Base-by-base conservation (phyloP, 192 early-diverging fungal genomes). In the Phlyctochytrium planicorne region DNA sequence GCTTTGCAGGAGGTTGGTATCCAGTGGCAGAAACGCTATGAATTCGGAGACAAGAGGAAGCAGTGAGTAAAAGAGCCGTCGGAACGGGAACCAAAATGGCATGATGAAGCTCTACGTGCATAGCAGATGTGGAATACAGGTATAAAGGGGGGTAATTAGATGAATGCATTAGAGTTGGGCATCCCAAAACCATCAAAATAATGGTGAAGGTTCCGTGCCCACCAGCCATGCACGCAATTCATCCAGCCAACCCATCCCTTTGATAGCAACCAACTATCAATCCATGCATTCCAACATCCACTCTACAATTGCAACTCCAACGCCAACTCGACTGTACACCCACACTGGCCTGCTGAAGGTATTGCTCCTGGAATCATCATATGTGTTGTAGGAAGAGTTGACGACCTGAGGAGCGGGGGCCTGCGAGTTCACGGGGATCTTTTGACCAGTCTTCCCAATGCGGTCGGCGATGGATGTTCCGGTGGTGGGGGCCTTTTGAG, bases 371-470 rank as follows among this genome's bases (percentile, higher is more conserved):
- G 34, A 14, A 29, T 6, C 23, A 16, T 17, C 25, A 34, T 12
- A 33, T 16, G 34, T 16, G 16, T 6, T 10, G 67, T 27, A 60
- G 20, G 60, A 0, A 23, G 33, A 30, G 33, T 37, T 29, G 55
- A 60, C 6, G 60, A 60, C 52, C 52, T 52, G 52, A 24, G 68
- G 4, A 31, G 30, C 34, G 68, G 60, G n/a, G 61, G 59, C 20
- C 33, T 50, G 20, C 60, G 60, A 40, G 61, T 63, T 52, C 29
- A 59, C 29, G 62, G 59, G 56, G 60, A 60, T 20, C 68, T 60
- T 16, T 61, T 34, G 35, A 40, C 60, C 27, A 70, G 60, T 52
- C 20, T 70, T 70, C 37, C 17, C 40, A 50, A 62, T 53, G 29
- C 60, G 61, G 61, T 70, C 62, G 60, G 20, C 6, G 16, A 63